A percentile compares a stretch with the other conserved stretches of the same genome.
Evolutionary conservation across 2,329 filamentous ascomycete species (phyloP).

Genomic region (Apiospora hydei): DNA sequence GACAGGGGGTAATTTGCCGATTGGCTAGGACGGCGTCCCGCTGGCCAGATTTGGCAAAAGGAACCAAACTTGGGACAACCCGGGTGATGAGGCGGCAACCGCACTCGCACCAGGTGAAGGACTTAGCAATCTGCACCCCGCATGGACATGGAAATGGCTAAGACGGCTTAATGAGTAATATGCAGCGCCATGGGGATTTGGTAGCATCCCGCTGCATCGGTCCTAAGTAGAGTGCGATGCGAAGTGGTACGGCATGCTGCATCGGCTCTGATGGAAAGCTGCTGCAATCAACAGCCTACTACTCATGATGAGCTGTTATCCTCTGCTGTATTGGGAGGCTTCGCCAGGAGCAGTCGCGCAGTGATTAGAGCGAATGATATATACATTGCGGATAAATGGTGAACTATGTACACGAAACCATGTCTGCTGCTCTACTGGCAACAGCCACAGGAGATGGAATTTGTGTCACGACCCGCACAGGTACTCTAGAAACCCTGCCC

Average conservation of each 20-base stretch:
- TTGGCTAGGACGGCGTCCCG: background rate
- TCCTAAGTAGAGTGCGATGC: background rate
- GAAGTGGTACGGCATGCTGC: background rate
- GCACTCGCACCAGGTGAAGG: background rate
- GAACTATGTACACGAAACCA: conserved; percentile 6
- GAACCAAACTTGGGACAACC: background rate
- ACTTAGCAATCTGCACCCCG: conserved; percentile 1
- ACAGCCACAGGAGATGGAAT: background rate
- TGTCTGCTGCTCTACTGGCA: background rate
- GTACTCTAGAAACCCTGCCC: conserved; percentile 8
- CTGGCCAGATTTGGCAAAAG: background rate
- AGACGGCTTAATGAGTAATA: conserved; percentile 5
- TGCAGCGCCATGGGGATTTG: background rate
- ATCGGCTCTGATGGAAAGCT: background rate
- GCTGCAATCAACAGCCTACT: background rate
- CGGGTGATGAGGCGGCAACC: conserved; percentile 10
- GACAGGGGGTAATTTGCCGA: conserved; percentile 1
- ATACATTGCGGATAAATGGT: background rate
- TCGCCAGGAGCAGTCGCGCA: background rate
- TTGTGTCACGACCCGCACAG: background rate
- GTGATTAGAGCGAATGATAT: background rate
- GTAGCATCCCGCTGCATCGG: background rate
- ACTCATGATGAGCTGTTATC: background rate
- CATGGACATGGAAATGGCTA: background rate
- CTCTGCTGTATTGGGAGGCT: background rate